Evolutionary conservation across 2,329 filamentous ascomycete genomes (phyloP).

Genomic region (Aspergillus uvarum): DNA sequence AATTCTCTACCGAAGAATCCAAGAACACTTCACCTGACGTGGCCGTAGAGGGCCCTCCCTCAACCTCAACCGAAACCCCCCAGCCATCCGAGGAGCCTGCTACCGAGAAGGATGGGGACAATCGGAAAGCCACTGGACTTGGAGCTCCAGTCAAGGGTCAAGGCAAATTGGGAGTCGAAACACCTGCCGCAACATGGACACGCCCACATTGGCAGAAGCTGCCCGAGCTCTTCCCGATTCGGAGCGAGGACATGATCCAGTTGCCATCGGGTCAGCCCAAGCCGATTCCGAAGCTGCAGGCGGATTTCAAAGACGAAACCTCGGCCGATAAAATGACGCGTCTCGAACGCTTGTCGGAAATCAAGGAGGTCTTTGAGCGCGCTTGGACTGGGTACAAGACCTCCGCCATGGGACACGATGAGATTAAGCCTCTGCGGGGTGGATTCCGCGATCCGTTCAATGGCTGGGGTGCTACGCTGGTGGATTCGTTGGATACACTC

Average conservation of each 20-base stretch:
- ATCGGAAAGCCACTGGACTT: background rate
- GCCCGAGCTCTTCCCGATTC: conserved; percentile 74
- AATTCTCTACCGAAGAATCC: background rate
- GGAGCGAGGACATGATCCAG: conserved; percentile 66
- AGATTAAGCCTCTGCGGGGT: conserved; percentile 72
- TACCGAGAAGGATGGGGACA: conserved; percentile 8
- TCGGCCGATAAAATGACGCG: conserved; percentile 61
- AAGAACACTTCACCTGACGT: background rate
- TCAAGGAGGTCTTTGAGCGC: conserved; percentile 72
- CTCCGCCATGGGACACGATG: conserved; percentile 82
- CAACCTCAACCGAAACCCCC: conserved; percentile 3
- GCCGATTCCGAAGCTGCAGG: conserved; percentile 74
- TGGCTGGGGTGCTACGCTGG: conserved; percentile 84
- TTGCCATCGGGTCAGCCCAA: conserved; percentile 72
- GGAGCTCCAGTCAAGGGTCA: conserved; percentile 26
- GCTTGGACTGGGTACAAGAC: conserved; percentile 81
- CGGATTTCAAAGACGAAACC: conserved; percentile 65
- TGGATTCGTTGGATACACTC: conserved; percentile 78
- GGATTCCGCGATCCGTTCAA: conserved; percentile 77
- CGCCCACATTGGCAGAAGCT: conserved; percentile 71
- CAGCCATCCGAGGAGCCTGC: conserved; percentile 2
- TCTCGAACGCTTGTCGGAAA: conserved; percentile 60
- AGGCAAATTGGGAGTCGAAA: conserved; percentile 34
- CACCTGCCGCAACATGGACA: conserved; percentile 24
- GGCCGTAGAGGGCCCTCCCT: conserved; percentile 1